Percentiles rank a stretch among this genome's conserved stretches.
phyloP scores from a whole-genome alignment of 2,329 filamentous ascomycete genomes.

The Pestalotiopsis sp. region DNA sequence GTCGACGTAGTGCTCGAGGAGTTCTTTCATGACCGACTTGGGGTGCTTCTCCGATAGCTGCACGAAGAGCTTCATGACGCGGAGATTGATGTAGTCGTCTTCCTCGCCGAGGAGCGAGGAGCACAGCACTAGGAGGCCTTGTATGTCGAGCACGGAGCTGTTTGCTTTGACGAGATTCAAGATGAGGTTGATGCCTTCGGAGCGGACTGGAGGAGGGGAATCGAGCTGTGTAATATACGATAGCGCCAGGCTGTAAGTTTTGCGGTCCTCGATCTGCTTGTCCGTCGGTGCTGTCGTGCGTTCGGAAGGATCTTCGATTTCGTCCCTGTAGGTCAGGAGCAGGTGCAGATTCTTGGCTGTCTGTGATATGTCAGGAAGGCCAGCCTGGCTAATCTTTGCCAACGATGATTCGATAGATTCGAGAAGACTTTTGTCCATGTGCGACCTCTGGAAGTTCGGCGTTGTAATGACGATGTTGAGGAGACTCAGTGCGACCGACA shows the following conservation, averaged over 20 bases:
- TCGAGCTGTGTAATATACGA: constrained; percentile 65
- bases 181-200: constrained; percentile 65
- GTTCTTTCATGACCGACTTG: constrained; percentile 61
- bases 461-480: constrained; percentile 63
- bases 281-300: constrained; percentile 41
- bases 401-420: constrained; percentile 53
- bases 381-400: constrained; percentile 40
- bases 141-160: constrained; percentile 67
- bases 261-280: constrained; percentile 61
- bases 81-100: constrained; percentile 73
- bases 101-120: constrained; percentile 65
- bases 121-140: constrained; percentile 64
- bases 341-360: constrained; percentile 61
- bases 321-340: constrained; percentile 58
- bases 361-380: constrained; percentile 45
- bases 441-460: constrained; percentile 55
- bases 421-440: constrained; percentile 45
- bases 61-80: constrained; percentile 67
- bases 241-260: constrained; percentile 64
- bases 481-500: constrained; percentile 60
- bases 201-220: constrained; percentile 67
- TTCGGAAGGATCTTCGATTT: constrained; percentile 49
- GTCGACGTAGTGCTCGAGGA: constrained; percentile 72
- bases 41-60: constrained; percentile 65
- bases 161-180: constrained; percentile 57